These are phyloP conservation scores for Eucalyptus pumila DNA, from an alignment of 345 rosid species.

Conservation along the genomic window DNA sequence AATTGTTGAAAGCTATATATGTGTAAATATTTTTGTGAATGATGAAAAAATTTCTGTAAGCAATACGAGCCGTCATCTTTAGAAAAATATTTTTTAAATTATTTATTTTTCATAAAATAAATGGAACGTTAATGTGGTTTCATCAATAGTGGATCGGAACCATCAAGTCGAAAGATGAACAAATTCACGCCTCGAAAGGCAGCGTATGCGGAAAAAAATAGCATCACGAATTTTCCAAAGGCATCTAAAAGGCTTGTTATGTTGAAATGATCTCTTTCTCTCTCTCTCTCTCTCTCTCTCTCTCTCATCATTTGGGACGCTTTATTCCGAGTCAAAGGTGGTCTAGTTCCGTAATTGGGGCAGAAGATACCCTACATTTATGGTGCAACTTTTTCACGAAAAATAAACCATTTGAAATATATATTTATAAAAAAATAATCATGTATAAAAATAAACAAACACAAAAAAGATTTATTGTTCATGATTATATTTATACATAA, in stretches of 20 bases:
- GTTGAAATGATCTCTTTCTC: neutral
- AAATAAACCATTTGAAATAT: neutral
- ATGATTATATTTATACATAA: neutral
- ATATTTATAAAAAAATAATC: neutral
- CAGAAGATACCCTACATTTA: neutral
- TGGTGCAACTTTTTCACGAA: neutral
- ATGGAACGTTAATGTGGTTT: neutral
- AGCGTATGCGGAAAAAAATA: neutral
- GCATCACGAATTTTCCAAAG: neutral
- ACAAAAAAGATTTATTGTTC: neutral
- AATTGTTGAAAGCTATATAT: neutral
- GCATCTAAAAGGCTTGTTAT: neutral
- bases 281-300: neutral
- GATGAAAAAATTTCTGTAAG: neutral
- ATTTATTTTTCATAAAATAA: neutral
- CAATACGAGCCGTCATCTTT: accelerated
- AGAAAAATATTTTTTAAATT: neutral
- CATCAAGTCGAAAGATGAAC: neutral
- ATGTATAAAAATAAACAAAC: neutral
- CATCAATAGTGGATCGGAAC: neutral
- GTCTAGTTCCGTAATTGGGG: neutral
- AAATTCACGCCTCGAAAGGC: neutral
- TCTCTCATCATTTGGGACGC: neutral
- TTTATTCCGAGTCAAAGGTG: neutral
- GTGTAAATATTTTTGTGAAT: neutral